Percentiles rank a stretch among this genome's conserved stretches.
These are phyloP conservation scores for Fraxinus cuspidata DNA, from an alignment of 257 asterid species.

Conservation along the genomic window DNA sequence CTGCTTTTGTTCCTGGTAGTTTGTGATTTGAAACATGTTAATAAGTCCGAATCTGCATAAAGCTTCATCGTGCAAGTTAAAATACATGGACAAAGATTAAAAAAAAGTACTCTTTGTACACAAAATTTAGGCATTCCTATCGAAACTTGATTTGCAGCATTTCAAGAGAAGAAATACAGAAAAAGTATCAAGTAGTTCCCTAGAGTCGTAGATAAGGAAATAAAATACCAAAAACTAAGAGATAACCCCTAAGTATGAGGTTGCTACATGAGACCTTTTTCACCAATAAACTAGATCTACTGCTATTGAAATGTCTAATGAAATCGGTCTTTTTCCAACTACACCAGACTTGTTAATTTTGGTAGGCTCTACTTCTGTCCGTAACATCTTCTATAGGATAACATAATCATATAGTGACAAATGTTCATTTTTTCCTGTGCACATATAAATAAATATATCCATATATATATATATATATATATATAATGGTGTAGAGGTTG, in stretches of 20 bases:
- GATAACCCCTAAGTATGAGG: not conserved
- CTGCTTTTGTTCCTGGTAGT: slow-evolving; percentile 54
- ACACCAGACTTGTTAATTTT: no score
- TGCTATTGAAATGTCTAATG: no score
- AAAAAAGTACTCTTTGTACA: not conserved
- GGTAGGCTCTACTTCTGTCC: no score
- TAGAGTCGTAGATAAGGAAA: not conserved
- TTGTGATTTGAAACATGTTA: slow-evolving; percentile 54
- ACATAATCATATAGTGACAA: no score
- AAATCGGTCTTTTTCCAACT: no score
- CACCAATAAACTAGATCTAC: no score
- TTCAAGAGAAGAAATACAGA: not conserved
- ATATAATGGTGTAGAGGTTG: no score
- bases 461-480: no score
- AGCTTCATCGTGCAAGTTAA: not conserved
- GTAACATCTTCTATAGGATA: no score
- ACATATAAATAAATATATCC: no score
- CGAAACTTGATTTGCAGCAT: not conserved
- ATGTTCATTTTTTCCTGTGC: no score
- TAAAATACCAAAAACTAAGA: not conserved
- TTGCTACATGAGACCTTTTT: not conserved
- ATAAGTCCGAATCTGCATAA: slow-evolving; percentile 35
- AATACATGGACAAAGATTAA: not conserved
- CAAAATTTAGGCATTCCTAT: not conserved
- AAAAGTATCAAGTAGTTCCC: not conserved